These are phyloP conservation scores for Bromus sterilis DNA, from an alignment of 176 grass and related monocot species.

Conservation along the genomic window DNA sequence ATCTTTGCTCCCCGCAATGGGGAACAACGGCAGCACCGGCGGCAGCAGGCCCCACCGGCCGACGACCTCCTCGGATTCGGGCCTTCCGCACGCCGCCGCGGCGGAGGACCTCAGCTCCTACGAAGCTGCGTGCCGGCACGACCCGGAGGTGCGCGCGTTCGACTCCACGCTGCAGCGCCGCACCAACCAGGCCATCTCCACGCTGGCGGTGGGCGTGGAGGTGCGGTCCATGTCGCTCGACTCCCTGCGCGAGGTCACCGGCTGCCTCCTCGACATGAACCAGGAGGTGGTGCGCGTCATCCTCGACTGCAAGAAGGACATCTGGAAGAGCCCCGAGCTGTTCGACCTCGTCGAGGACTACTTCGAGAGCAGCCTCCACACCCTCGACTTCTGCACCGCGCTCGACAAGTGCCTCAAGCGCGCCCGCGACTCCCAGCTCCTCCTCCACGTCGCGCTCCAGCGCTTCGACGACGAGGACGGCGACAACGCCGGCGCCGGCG, in stretches of 20 bases:
- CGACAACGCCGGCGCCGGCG: not conserved
- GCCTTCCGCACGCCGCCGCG: slow-evolving; percentile 28
- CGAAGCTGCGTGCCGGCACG: slow-evolving; percentile 77
- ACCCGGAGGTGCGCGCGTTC: slow-evolving; percentile 84
- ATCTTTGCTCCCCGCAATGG: slow-evolving; percentile 31
- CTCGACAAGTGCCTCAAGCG: slow-evolving; percentile 95
- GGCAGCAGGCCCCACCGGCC: slow-evolving; percentile 3
- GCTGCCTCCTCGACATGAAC: slow-evolving; percentile 97
- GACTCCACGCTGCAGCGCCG: slow-evolving; percentile 78
- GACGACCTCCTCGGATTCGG: slow-evolving; percentile 4
- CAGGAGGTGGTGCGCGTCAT: slow-evolving; percentile 91
- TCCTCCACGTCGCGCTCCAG: slow-evolving; percentile 81
- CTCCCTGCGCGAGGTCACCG: slow-evolving; percentile 80
- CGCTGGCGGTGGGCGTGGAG: slow-evolving; percentile 82
- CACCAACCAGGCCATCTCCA: slow-evolving; percentile 76
- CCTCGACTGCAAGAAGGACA: slow-evolving; percentile 92
- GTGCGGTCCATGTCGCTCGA: slow-evolving; percentile 71
- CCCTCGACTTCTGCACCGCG: slow-evolving; percentile 90
- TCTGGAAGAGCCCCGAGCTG: slow-evolving; percentile 82
- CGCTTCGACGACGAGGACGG: slow-evolving; percentile 66
- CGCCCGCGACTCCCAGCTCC: slow-evolving; percentile 87
- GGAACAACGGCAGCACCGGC: slow-evolving; percentile 24
- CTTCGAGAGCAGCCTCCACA: slow-evolving; percentile 92
- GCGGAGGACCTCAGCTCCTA: slow-evolving; percentile 73
- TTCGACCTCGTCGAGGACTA: slow-evolving; percentile 93